Conservation (phyloP, 2,329 filamentous ascomycete genomes). For the Colletotrichum scovillei region DNA sequence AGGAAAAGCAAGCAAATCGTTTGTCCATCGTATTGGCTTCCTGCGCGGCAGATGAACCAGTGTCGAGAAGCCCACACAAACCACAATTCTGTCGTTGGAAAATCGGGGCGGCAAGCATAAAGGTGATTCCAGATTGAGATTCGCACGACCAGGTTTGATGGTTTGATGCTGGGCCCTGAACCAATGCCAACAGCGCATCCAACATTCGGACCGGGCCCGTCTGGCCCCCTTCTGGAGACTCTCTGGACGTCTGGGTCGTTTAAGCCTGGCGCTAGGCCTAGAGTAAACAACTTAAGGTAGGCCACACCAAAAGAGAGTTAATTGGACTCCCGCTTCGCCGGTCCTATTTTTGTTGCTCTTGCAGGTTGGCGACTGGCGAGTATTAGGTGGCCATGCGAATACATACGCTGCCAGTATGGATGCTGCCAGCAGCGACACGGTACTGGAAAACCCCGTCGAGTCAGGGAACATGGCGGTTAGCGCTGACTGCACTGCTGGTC, state of each 20-base stretch:
- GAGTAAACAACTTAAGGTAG: constrained; percentile 20
- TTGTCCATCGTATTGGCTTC: neutral
- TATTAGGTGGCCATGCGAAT: too few species aligned
- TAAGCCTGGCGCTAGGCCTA: constrained; percentile 6
- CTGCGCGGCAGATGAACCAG: constrained; percentile 16
- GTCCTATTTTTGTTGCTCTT: constrained; percentile 25
- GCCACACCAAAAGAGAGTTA: constrained; percentile 28
- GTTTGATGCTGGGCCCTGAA: neutral
- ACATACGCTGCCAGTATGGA: neutral
- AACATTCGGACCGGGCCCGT: neutral
- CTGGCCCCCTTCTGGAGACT: neutral
- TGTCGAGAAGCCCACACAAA: constrained; percentile 18
- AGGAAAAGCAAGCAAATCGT: neutral
- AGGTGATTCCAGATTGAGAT: neutral
- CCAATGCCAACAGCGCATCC: constrained; percentile 8
- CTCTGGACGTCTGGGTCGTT: neutral
- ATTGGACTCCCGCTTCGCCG: constrained; percentile 14
- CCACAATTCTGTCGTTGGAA: constrained; percentile 10
- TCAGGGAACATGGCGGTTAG: neutral
- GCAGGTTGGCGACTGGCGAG: neutral
- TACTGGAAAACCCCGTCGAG: neutral
- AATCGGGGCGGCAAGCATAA: neutral
- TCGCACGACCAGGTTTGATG: neutral
- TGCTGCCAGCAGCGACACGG: neutral
- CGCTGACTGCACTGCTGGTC: neutral